Conservation (phyloP, 768 basidiomycete genomes). For the Leccinum broughii region DNA sequence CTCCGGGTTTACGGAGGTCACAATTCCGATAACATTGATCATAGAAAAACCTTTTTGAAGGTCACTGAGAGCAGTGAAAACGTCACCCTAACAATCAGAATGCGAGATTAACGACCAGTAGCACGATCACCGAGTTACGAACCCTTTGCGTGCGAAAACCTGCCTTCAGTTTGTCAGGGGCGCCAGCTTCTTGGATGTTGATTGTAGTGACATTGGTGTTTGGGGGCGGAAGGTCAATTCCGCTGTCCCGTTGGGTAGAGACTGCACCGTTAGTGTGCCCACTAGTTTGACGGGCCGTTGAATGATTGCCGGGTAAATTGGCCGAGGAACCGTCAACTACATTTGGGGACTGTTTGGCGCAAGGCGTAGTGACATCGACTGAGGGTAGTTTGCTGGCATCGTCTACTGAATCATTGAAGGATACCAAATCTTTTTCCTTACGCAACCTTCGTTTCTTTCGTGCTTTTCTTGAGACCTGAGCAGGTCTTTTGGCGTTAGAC, state of each 20-base stretch:
- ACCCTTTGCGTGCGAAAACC: constrained; percentile 32
- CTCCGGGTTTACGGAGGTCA: constrained; percentile 15
- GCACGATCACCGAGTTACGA: constrained; percentile 5
- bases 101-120: not conserved
- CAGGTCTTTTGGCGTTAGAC: not conserved
- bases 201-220: not conserved
- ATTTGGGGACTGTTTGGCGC: constrained; percentile 6
- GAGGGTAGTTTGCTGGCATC: not conserved
- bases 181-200: not conserved
- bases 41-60: constrained; percentile 14
- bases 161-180: constrained; percentile 13
- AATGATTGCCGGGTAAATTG: not conserved
- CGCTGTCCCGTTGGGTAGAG: not conserved
- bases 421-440: constrained; percentile 7
- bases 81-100: constrained; percentile 25
- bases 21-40: constrained; percentile 36
- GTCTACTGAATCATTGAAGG: not conserved
- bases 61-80: constrained; percentile 22
- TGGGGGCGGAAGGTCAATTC: not conserved
- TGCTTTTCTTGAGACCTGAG: constrained; percentile 6
- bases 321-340: not conserved
- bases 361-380: not conserved
- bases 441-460: constrained; percentile 20
- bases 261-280: not conserved
- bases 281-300: not conserved